Conservation (phyloP, 1,139 yeast species). For the Yamadazyma dendronema region DNA sequence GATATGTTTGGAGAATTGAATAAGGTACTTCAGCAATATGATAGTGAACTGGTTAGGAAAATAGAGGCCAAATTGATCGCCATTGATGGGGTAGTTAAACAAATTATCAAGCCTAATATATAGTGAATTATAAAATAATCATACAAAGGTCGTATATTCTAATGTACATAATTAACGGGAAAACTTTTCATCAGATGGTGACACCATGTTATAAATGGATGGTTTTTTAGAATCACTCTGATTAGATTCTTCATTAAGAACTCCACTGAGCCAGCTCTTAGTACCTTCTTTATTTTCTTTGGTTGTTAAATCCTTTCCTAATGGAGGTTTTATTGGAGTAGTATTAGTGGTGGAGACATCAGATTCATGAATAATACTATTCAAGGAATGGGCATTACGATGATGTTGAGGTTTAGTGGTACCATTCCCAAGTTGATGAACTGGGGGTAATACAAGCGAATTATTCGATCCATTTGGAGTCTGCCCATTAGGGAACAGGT, state of each 20-base stretch:
- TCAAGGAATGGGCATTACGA: constrained; percentile 11
- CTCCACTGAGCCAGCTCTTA: constrained; percentile 18
- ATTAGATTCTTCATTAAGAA: constrained; percentile 14
- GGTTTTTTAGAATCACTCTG: constrained; percentile 23
- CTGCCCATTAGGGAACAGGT: neutral
- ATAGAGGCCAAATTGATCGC: constrained; percentile 12
- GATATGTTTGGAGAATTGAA: constrained; percentile 13
- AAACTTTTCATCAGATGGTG: constrained; percentile 26
- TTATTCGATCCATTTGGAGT: neutral
- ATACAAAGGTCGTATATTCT: constrained; percentile 2
- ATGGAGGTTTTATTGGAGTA: constrained; percentile 6
- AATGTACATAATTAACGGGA: constrained; percentile 12
- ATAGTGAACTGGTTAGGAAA: constrained; percentile 9
- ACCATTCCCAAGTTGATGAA: constrained; percentile 3
- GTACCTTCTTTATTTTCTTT: constrained; percentile 8
- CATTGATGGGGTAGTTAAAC: constrained; percentile 6
- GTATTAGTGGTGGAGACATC: constrained; percentile 8
- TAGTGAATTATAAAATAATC: neutral
- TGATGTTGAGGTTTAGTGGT: constrained; percentile 5
- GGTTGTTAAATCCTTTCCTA: neutral
- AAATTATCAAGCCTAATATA: neutral
- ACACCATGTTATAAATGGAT: constrained; percentile 35
- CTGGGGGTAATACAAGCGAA: constrained; percentile 10
- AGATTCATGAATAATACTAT: constrained; percentile 10
- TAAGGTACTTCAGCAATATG: constrained; percentile 8